Evolutionary conservation across 345 rosid species (phyloP).

Genomic region (Gossypium turneri): DNA sequence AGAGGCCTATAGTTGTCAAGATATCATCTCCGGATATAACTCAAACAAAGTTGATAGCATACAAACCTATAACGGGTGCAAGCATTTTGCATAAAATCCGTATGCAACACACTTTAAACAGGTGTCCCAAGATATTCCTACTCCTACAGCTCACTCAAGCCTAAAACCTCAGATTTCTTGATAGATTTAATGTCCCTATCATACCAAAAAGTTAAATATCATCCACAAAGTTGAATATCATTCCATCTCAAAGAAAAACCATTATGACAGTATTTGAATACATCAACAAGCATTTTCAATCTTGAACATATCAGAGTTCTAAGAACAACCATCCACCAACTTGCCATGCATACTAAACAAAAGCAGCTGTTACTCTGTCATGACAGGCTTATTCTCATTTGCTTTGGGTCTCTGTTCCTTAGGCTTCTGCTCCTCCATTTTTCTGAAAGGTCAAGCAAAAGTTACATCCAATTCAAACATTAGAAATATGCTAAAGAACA

Average conservation of each 20-base stretch:
- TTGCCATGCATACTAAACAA: conserved; percentile 4
- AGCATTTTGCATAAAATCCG: conserved; percentile 3
- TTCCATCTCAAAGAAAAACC: conserved; percentile 17
- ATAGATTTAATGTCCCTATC: neutral
- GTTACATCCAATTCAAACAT: neutral
- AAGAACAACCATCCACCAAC: neutral
- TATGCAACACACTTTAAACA: neutral
- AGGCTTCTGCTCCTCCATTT: conserved; percentile 88
- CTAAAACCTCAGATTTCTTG: neutral
- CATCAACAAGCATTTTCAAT: neutral
- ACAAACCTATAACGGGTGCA: neutral
- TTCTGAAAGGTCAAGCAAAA: conserved; percentile 42
- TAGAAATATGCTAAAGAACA: neutral
- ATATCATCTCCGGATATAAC: neutral
- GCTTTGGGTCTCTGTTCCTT: conserved; percentile 92
- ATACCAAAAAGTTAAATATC: neutral
- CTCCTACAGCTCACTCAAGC: neutral
- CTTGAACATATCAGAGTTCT: neutral
- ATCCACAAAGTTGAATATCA: neutral
- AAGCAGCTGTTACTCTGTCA: conserved; percentile 57
- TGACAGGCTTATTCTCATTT: conserved; percentile 92
- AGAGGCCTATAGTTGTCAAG: neutral
- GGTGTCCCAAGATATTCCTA: neutral
- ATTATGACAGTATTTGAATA: neutral
- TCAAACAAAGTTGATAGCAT: neutral